phyloP scores from a whole-genome alignment of 768 basidiomycete genomes.

The Amyloporia xantha region DNA sequence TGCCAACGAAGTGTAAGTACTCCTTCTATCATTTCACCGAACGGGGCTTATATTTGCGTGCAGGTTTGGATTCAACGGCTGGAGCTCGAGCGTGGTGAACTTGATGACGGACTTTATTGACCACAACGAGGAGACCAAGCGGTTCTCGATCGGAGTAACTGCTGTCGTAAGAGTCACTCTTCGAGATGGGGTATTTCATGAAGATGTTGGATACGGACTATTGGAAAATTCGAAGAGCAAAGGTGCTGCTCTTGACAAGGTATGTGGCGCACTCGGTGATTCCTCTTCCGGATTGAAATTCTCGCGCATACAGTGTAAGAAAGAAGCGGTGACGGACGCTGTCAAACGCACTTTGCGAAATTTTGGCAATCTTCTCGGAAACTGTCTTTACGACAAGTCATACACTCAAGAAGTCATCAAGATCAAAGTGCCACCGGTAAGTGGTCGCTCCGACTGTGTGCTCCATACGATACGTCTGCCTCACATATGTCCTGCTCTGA shows the following conservation, averaged over 20 bases:
- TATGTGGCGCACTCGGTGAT: conserved; percentile 21
- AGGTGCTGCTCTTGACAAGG: conserved; percentile 87
- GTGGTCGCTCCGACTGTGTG: conserved; percentile 27
- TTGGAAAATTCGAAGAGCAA: conserved; percentile 83
- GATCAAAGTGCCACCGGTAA: conserved; percentile 77
- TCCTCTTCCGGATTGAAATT: background rate
- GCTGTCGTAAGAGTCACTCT: conserved; percentile 86
- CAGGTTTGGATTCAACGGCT: conserved; percentile 90
- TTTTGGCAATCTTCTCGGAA: conserved; percentile 93
- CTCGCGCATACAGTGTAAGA: conserved; percentile 72
- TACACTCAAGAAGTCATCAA: conserved; percentile 82
- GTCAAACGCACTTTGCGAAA: conserved; percentile 86
- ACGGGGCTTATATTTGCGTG: background rate
- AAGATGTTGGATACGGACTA: conserved; percentile 90
- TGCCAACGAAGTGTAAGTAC: conserved; percentile 75
- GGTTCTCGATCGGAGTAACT: conserved; percentile 70
- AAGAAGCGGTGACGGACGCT: conserved; percentile 95
- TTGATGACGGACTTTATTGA: conserved; percentile 79
- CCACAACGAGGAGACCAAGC: conserved; percentile 54
- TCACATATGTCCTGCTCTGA: background rate
- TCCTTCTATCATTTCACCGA: background rate
- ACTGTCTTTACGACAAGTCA: conserved; percentile 94
- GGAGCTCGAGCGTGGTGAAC: conserved; percentile 76
- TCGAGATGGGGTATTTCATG: conserved; percentile 82
- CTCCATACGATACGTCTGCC: background rate